Percentiles rank a stretch among this genome's conserved stretches.
Evolutionary conservation across 352 stramenopile genomes (phyloP).

Genomic region (Phytophthora quininea): DNA sequence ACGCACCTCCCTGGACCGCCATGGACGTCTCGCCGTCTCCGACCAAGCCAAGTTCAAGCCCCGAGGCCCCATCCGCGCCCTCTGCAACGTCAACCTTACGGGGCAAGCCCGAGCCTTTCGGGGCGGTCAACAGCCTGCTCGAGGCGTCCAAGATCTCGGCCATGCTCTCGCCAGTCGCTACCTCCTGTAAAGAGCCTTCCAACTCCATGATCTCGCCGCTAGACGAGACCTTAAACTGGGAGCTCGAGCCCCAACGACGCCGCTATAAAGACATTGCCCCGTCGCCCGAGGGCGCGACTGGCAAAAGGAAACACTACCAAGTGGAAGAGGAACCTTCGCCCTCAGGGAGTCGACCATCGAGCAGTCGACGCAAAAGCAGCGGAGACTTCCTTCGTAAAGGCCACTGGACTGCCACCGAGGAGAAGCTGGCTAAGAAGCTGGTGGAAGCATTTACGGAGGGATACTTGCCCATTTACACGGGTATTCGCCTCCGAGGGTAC

Average conservation of each 20-base stretch:
- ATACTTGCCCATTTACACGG: slow-evolving; percentile 75
- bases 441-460: slow-evolving; percentile 80
- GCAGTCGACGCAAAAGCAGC: slow-evolving; percentile 56
- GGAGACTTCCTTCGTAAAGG: slow-evolving; percentile 77
- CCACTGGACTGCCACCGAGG: slow-evolving; percentile 75
- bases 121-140: slow-evolving; percentile 6
- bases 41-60: slow-evolving; percentile 16
- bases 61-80: not conserved
- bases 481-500: slow-evolving; percentile 76
- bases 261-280: slow-evolving; percentile 15
- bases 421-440: slow-evolving; percentile 57
- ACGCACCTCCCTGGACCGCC: not conserved
- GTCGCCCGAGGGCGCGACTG: slow-evolving; percentile 5
- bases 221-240: slow-evolving; percentile 32
- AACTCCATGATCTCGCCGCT: slow-evolving; percentile 4
- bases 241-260: slow-evolving; percentile 32
- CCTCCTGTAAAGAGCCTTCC: slow-evolving; percentile 1
- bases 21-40: slow-evolving; percentile 22
- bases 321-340: slow-evolving; percentile 15
- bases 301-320: slow-evolving; percentile 47
- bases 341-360: slow-evolving; percentile 2
- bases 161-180: not conserved
- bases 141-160: not conserved
- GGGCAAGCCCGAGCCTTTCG: slow-evolving; percentile 15
- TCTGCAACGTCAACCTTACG: not conserved